These are phyloP conservation scores for Starmera dryadoides DNA, from an alignment of 805 yeast species.

Conservation along the genomic window DNA sequence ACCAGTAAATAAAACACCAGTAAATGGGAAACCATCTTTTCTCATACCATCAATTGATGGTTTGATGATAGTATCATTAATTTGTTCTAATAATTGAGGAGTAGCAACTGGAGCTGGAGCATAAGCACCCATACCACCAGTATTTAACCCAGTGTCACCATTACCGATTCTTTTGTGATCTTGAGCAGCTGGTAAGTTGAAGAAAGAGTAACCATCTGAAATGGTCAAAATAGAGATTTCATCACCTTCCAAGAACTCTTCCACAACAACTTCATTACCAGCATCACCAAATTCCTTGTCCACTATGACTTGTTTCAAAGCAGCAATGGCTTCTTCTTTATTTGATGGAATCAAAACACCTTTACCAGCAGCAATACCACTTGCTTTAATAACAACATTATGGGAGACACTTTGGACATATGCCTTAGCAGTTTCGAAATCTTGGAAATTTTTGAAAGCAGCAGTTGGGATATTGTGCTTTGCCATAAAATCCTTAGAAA, in stretches of 20 bases:
- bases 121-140: constrained; percentile 99
- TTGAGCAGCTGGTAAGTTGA: constrained; percentile 94
- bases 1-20: constrained; percentile 93
- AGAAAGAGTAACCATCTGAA: constrained; percentile 87
- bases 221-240: constrained; percentile 90
- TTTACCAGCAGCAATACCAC: constrained; percentile 98
- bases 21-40: constrained; percentile 89
- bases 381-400: constrained; percentile 89
- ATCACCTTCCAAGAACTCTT: constrained; percentile 94
- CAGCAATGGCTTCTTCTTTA: constrained; percentile 78
- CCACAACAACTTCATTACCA: constrained; percentile 92
- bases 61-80: constrained; percentile 68
- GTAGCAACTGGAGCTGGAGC: constrained; percentile 98
- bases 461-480: constrained; percentile 94
- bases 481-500: constrained; percentile 90
- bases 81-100: constrained; percentile 57
- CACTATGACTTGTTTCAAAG: constrained; percentile 84
- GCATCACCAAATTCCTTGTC: constrained; percentile 86
- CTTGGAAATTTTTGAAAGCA: constrained; percentile 71
- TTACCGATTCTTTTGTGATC: constrained; percentile 96
- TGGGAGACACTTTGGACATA: constrained; percentile 61
- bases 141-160: constrained; percentile 89
- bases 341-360: constrained; percentile 91
- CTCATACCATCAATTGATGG: constrained; percentile 97
- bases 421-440: constrained; percentile 65